phyloP scores from a whole-genome alignment of 164 flowering plant species.

The Stephania japonica region DNA sequence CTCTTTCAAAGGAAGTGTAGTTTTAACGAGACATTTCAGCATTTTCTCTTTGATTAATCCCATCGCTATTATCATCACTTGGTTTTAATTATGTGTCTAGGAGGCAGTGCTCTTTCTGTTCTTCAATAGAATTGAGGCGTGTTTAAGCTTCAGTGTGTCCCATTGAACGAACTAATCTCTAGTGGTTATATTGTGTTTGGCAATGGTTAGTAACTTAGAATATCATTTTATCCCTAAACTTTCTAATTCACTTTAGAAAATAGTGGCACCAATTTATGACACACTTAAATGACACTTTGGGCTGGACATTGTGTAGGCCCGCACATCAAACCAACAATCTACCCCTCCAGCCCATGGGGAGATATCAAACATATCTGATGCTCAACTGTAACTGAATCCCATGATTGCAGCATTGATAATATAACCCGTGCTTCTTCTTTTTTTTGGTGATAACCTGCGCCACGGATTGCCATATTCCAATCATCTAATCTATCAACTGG shows the following conservation, averaged over 20 bases:
- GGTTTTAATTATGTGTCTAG: neutral
- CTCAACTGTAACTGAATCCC: neutral
- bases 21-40: neutral
- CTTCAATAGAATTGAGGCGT: constrained; percentile 1
- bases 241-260: neutral
- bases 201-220: neutral
- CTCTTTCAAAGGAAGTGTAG: neutral
- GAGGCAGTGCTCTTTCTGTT: neutral
- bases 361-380: no score
- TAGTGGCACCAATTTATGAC: no score
- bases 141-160: neutral
- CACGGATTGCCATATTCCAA: neutral
- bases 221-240: neutral
- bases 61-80: neutral
- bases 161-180: neutral
- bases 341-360: no score
- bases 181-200: neutral
- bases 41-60: neutral
- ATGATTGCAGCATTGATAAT: neutral
- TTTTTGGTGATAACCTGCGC: no score
- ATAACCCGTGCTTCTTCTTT: neutral
- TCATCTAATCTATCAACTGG: constrained; percentile 6
- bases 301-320: no score
- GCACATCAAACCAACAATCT: no score
- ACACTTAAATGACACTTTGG: no score